A percentile compares a stretch with the other conserved stretches of the same genome.
Evolutionary conservation across 2,329 filamentous ascomycete species (phyloP).

Genomic region (Celoporthe dispersa): DNA sequence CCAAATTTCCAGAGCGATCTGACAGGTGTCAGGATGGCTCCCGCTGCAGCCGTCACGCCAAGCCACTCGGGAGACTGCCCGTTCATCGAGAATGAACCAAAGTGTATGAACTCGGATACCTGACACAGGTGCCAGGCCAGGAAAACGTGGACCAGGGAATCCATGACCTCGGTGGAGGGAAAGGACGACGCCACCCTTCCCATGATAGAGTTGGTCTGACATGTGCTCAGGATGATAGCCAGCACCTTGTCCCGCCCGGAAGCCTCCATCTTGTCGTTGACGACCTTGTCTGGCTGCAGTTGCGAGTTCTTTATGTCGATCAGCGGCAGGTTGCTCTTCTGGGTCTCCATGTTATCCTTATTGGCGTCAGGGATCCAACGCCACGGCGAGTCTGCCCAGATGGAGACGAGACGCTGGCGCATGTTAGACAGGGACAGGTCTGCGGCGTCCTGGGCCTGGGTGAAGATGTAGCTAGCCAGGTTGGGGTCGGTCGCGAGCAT

Average conservation of each 20-base stretch:
- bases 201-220: constrained; percentile 53
- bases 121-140: constrained; percentile 60
- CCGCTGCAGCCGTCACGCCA: constrained; percentile 62
- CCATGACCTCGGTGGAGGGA: constrained; percentile 62
- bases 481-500: constrained; percentile 27
- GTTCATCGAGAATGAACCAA: constrained; percentile 61
- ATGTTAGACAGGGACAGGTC: constrained; percentile 51
- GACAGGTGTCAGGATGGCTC: constrained; percentile 62
- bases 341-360: constrained; percentile 48
- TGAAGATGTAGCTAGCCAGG: constrained; percentile 31
- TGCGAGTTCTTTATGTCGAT: constrained; percentile 44
- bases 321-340: constrained; percentile 52
- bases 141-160: constrained; percentile 65
- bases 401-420: constrained; percentile 51
- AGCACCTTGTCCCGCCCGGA: constrained; percentile 65
- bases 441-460: constrained; percentile 41
- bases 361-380: constrained; percentile 50
- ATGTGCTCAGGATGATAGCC: constrained; percentile 65
- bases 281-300: constrained; percentile 44
- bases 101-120: constrained; percentile 65
- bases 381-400: constrained; percentile 57
- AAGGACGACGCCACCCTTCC: constrained; percentile 63
- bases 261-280: constrained; percentile 49
- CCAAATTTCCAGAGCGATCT: constrained; percentile 65
- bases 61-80: constrained; percentile 62